Percentiles rank a stretch among this genome's conserved stretches.
Conservation (phyloP, 179 eudicot genomes). For the Spinacia oleracea region DNA sequence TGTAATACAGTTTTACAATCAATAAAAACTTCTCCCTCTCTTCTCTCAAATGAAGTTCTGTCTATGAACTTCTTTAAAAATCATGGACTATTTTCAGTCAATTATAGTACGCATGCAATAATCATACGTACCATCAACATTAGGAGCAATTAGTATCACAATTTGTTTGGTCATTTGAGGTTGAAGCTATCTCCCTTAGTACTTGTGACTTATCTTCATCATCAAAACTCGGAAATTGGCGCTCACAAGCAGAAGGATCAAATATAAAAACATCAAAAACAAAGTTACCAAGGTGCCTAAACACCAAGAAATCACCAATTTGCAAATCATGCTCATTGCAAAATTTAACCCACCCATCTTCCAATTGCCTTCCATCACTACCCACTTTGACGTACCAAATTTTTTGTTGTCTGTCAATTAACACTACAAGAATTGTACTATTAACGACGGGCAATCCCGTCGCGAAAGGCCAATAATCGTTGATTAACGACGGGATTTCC, state of each 20-base stretch:
- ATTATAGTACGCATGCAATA: too few relatives aligned
- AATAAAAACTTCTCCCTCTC: too few relatives aligned
- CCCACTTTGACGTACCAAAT: constrained; percentile 17
- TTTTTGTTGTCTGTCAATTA: not conserved
- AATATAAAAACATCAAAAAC: constrained; percentile 23
- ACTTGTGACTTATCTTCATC: not conserved
- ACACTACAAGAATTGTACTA: too few relatives aligned
- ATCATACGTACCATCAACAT: not conserved
- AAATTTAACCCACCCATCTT: constrained; percentile 26
- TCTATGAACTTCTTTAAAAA: too few relatives aligned
- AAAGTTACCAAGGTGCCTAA: constrained; percentile 11
- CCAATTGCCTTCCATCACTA: not conserved
- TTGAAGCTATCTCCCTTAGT: not conserved
- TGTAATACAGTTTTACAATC: too few relatives aligned
- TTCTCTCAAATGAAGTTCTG: too few relatives aligned
- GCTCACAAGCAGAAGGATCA: constrained; percentile 20
- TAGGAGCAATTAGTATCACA: too few relatives aligned
- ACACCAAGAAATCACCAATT: constrained; percentile 32
- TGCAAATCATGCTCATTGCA: constrained; percentile 21
- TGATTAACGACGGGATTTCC: too few relatives aligned
- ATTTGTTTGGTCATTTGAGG: too few relatives aligned
- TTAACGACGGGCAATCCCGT: too few relatives aligned
- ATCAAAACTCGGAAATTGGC: not conserved
- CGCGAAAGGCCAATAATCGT: too few relatives aligned
- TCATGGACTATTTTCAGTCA: too few relatives aligned